phyloP scores from a whole-genome alignment of 768 basidiomycete genomes.

The Naematelia encephala region DNA sequence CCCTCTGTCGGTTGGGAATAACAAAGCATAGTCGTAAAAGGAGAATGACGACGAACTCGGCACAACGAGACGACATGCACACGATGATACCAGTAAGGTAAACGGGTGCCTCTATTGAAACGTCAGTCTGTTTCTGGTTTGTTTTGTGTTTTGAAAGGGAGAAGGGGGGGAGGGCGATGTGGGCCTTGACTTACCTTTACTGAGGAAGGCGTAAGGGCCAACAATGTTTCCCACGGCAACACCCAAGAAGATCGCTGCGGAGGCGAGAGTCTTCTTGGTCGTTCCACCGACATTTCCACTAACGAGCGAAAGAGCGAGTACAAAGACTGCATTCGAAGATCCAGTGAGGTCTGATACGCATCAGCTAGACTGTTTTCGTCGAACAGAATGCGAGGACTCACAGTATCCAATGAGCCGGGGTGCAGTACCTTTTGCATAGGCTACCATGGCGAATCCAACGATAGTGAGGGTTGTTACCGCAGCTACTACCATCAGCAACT shows the following conservation, averaged over 20 bases:
- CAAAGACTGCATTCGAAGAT: constrained; percentile 40
- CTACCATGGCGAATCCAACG: constrained; percentile 36
- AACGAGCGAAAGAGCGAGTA: constrained; percentile 37
- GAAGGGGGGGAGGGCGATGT: too few relatives aligned
- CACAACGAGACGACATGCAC: constrained; percentile 32
- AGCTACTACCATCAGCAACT: neutral
- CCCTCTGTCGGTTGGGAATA: constrained; percentile 31
- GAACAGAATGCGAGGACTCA: constrained; percentile 2
- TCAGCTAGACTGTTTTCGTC: neutral
- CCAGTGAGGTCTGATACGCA: constrained; percentile 32
- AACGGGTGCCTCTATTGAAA: constrained; percentile 25
- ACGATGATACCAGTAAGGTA: constrained; percentile 41
- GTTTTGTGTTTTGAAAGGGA: too few relatives aligned
- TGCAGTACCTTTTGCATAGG: constrained; percentile 31
- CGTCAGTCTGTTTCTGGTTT: constrained; percentile 1
- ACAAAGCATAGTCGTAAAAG: constrained; percentile 31
- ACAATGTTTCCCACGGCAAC: constrained; percentile 41
- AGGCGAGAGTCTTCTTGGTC: constrained; percentile 43
- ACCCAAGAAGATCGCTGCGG: constrained; percentile 39
- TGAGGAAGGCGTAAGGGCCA: constrained; percentile 29
- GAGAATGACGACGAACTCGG: constrained; percentile 39
- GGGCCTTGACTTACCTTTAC: neutral
- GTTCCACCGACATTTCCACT: constrained; percentile 41
- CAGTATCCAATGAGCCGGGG: constrained; percentile 34
- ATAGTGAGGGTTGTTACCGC: constrained; percentile 12